Evolutionary conservation across 176 grass and related monocot genomes (phyloP).

Genomic region (Bromus sterilis): DNA sequence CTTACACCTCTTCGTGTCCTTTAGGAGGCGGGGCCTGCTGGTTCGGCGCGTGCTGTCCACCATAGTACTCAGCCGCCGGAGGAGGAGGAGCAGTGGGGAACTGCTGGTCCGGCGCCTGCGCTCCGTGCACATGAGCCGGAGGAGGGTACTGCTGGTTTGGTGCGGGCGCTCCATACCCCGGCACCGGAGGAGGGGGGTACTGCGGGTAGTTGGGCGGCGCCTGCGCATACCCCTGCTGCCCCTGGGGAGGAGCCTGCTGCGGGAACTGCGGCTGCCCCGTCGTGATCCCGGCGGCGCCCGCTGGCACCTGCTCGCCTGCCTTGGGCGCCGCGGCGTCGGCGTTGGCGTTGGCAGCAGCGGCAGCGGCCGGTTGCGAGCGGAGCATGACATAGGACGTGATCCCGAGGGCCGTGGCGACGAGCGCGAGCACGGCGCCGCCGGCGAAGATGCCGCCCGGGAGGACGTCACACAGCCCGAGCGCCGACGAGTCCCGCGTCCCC

Average conservation of each 20-base stretch:
- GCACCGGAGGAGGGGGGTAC: not conserved
- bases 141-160: not conserved
- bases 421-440: constrained; percentile 11
- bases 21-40: not conserved
- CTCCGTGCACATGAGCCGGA: not conserved
- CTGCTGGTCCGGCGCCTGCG: not conserved
- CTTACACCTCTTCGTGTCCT: not conserved
- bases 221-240: not conserved
- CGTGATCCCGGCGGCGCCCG: not conserved
- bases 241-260: not conserved
- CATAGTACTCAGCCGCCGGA: not conserved
- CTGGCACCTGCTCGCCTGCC: not conserved
- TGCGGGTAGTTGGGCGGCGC: too few relatives aligned
- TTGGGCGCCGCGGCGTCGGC: not conserved
- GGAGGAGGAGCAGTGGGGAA: not conserved
- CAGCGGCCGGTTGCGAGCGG: not conserved
- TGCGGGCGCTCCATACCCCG: not conserved
- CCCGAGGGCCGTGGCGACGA: constrained; percentile 14
- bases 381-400: constrained; percentile 15
- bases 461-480: not conserved
- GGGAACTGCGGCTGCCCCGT: not conserved
- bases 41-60: not conserved
- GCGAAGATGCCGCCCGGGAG: constrained; percentile 20
- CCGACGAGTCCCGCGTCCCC: not conserved
- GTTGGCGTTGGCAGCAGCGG: not conserved